phyloP scores from a whole-genome alignment of 192 early-diverging fungal species.

The Coemansia reversa region DNA sequence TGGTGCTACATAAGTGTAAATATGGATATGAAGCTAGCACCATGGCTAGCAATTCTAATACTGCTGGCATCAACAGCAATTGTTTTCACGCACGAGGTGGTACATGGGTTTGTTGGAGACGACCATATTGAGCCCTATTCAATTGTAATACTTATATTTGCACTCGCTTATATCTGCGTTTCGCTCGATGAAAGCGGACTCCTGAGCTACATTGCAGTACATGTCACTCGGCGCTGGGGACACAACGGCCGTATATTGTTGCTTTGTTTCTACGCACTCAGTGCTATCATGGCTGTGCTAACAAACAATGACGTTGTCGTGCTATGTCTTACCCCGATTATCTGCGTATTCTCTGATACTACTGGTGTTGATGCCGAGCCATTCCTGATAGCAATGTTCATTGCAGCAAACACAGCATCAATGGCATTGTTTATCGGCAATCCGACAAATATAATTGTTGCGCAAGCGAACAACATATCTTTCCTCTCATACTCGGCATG shows the following conservation, averaged over 20 bases:
- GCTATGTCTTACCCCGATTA: constrained; percentile 75
- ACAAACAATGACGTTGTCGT: constrained; percentile 86
- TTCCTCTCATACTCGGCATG: constrained; percentile 78
- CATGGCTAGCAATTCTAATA: constrained; percentile 66
- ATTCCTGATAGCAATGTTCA: constrained; percentile 75
- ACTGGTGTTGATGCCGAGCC: constrained; percentile 64
- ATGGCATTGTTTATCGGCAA: constrained; percentile 89
- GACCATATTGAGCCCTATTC: constrained; percentile 64
- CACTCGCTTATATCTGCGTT: constrained; percentile 82
- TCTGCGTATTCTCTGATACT: constrained; percentile 69
- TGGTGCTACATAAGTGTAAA: constrained; percentile 36
- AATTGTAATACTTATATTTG: constrained; percentile 79
- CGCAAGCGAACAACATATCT: constrained; percentile 70
- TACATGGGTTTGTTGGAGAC: constrained; percentile 65
- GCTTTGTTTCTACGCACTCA: constrained; percentile 67
- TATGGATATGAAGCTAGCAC: constrained; percentile 71
- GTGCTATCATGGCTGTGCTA: constrained; percentile 68
- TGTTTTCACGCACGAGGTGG: constrained; percentile 40
- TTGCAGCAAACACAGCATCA: constrained; percentile 72
- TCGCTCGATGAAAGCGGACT: constrained; percentile 81
- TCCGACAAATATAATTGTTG: constrained; percentile 83
- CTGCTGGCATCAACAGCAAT: constrained; percentile 65
- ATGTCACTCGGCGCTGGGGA: constrained; percentile 66
- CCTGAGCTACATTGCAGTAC: constrained; percentile 73
- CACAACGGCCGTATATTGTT: constrained; percentile 62